Evolutionary conservation across 352 stramenopile species (phyloP).

Genomic region (Phytopythium helicoides): DNA sequence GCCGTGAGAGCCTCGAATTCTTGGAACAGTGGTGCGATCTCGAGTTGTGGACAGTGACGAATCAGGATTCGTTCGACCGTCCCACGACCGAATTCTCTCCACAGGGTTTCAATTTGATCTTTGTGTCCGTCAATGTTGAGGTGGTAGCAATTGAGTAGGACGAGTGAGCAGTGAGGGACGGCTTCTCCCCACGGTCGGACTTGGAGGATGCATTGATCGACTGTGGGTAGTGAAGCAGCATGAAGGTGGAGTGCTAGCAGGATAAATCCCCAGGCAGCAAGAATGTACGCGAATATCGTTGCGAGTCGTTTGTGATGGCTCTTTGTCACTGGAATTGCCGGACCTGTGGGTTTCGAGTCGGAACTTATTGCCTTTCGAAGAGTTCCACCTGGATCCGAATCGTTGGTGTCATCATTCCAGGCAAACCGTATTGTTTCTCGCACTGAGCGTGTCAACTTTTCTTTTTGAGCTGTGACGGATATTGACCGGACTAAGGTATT

Average conservation of each 20-base stretch:
- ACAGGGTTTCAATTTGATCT: too few relatives aligned
- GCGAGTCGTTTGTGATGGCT: neutral
- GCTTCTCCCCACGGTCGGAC: slow-evolving; percentile 1
- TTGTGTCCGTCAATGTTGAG: too few relatives aligned
- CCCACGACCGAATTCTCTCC: slow-evolving; percentile 6
- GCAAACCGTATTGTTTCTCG: too few relatives aligned
- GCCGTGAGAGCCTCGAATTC: too few relatives aligned
- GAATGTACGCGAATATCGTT: neutral
- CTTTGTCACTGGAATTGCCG: neutral
- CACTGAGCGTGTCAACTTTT: too few relatives aligned
- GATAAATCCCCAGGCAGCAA: neutral
- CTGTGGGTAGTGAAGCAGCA: neutral
- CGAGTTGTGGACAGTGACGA: neutral
- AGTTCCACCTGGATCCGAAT: too few relatives aligned
- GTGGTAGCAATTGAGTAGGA: too few relatives aligned
- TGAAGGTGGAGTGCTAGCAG: neutral
- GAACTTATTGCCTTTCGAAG: neutral
- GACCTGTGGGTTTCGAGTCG: neutral
- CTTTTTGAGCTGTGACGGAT: too few relatives aligned
- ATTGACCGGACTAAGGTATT: too few relatives aligned
- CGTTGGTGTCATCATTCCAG: too few relatives aligned
- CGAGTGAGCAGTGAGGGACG: too few relatives aligned
- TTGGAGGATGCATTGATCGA: slow-evolving; percentile 8
- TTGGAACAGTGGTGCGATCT: neutral
- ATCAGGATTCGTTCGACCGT: slow-evolving; percentile 1